Evolutionary conservation across 225 moss, liverwort and hornwort genomes (phyloP).

Genomic region (Straminergon stramineum): DNA sequence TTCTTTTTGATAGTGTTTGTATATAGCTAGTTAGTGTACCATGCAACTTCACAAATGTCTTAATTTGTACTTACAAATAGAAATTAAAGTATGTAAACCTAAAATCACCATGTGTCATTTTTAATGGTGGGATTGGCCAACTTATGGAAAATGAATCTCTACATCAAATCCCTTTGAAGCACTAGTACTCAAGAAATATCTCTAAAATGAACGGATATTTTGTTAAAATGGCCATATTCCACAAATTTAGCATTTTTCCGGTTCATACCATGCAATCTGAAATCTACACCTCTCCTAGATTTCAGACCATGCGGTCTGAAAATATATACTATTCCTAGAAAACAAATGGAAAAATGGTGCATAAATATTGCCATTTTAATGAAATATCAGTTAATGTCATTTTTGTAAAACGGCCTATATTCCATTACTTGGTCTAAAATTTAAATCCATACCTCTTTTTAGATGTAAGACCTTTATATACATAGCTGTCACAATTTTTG

Average conservation of each 20-base stretch:
- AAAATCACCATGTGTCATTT: no score
- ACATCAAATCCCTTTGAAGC: background rate
- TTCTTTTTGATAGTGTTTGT: background rate
- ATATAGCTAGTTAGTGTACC: background rate
- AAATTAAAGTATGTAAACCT: background rate
- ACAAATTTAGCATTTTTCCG: no score
- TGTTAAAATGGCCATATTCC: no score
- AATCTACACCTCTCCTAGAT: no score
- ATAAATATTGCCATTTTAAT: no score
- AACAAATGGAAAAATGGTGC: no score
- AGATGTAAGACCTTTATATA: background rate
- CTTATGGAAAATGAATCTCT: background rate
- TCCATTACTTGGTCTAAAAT: background rate
- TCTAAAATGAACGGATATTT: no score
- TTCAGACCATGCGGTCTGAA: no score
- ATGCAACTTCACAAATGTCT: background rate
- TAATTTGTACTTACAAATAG: background rate
- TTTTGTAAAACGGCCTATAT: rapidly evolving
- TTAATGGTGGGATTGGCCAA: background rate
- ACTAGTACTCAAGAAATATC: background rate
- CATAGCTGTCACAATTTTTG: background rate
- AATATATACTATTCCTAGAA: no score
- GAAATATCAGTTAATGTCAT: no score
- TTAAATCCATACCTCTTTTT: background rate
- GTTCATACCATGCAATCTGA: no score